A percentile compares a stretch with the other conserved stretches of the same genome.
These are phyloP conservation scores for Diplocarpon rosae DNA, from an alignment of 2,329 filamentous ascomycete species.

Conservation along the genomic window DNA sequence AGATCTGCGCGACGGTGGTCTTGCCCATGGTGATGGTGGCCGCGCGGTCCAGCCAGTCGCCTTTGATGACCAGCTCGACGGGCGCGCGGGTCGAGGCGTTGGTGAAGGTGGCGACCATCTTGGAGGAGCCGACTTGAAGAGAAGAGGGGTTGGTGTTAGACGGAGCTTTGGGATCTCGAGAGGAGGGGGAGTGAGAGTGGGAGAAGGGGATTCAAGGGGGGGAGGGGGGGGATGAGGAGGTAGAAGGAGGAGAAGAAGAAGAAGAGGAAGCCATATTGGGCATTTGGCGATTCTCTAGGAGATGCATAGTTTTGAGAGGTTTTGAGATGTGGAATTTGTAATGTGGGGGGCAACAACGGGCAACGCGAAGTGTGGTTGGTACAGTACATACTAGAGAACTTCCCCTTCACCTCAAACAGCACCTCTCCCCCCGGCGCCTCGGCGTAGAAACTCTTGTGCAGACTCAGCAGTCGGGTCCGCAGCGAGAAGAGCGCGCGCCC, in stretches of 20 bases:
- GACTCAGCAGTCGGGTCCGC: constrained; percentile 14
- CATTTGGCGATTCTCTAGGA: too few species aligned
- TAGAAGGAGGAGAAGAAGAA: not conserved
- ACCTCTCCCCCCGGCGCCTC: constrained; percentile 12
- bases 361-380: not conserved
- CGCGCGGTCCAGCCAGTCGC: constrained; percentile 45
- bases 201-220: not conserved
- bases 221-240: not conserved
- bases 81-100: constrained; percentile 33
- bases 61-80: constrained; percentile 44
- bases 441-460: constrained; percentile 22
- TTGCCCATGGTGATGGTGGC: constrained; percentile 44
- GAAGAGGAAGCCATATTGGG: too few species aligned
- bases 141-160: not conserved
- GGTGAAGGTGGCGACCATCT: constrained; percentile 47
- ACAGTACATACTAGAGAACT: constrained; percentile 16
- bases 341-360: too few species aligned
- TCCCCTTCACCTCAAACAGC: constrained; percentile 23
- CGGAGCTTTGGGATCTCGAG: not conserved
- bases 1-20: constrained; percentile 43
- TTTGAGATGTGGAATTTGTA: too few species aligned
- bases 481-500: constrained; percentile 18
- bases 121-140: constrained; percentile 38
- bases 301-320: too few species aligned
- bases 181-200: not conserved